phyloP scores from a whole-genome alignment of 2,329 filamentous ascomycete genomes.

The Microcyclospora pomicola region DNA sequence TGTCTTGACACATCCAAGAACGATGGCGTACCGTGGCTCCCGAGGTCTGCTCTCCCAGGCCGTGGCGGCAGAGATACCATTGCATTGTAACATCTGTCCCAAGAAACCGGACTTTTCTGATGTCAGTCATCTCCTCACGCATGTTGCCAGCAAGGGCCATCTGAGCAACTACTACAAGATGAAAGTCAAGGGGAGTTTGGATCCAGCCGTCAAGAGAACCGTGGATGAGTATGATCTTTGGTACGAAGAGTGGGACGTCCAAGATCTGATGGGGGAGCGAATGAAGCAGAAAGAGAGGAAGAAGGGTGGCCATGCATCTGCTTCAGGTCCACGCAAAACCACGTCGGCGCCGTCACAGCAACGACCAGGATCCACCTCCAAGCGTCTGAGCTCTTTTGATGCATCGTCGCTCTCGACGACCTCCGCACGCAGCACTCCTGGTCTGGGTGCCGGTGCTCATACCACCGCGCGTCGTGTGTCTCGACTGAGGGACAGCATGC shows the following conservation, averaged over 20 bases:
- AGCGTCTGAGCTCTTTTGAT: no score
- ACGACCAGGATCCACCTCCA: no score
- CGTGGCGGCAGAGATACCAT: constrained; percentile 39
- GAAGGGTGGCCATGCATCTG: constrained; percentile 5
- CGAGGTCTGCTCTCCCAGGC: no score
- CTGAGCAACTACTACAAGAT: constrained; percentile 71
- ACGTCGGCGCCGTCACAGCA: constrained; percentile 7
- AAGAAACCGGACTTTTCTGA: constrained; percentile 74
- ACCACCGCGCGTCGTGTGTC: neutral
- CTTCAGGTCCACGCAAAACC: constrained; percentile 6
- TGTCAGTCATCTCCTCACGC: constrained; percentile 79
- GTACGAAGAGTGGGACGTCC: constrained; percentile 60
- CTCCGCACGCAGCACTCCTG: constrained; percentile 15
- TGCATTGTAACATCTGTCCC: constrained; percentile 73
- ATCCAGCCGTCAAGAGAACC: constrained; percentile 41
- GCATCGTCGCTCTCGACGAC: neutral
- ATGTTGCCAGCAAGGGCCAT: constrained; percentile 87
- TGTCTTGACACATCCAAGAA: no score
- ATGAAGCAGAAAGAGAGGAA: constrained; percentile 61
- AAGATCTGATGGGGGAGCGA: constrained; percentile 60
- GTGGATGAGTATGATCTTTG: constrained; percentile 62
- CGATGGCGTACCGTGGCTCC: no score
- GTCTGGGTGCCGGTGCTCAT: neutral
- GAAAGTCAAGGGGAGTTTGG: constrained; percentile 53
- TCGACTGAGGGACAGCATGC: constrained; percentile 15